Conservation (phyloP, 805 yeast genomes). For the Saccharomycopsis vini region DNA sequence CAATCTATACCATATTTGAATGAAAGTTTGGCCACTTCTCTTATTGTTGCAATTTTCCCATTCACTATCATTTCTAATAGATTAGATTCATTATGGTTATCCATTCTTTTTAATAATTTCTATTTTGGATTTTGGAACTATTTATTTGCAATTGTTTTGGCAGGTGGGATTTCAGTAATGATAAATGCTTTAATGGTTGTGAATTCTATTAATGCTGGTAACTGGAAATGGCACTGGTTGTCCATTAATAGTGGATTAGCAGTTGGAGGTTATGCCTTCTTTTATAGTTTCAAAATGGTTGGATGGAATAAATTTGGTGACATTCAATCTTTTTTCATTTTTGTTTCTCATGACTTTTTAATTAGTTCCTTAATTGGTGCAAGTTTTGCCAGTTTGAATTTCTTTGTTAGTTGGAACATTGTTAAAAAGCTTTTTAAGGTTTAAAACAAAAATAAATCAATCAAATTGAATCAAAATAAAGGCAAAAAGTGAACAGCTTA, state of each 20-base stretch:
- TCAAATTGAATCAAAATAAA: too few relatives aligned
- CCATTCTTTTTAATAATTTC: slow-evolving; percentile 21
- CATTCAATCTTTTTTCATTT: slow-evolving; percentile 21
- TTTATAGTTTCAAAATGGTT: slow-evolving; percentile 23
- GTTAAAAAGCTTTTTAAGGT: slow-evolving; percentile 1
- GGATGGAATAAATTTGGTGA: slow-evolving; percentile 25
- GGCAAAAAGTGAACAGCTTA: too few relatives aligned
- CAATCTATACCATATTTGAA: slow-evolving; percentile 21
- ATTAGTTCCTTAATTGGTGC: slow-evolving; percentile 22
- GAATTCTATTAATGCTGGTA: slow-evolving; percentile 23
- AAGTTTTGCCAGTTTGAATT: slow-evolving; percentile 10
- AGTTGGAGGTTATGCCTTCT: slow-evolving; percentile 23
- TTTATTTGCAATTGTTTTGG: slow-evolving; percentile 19
- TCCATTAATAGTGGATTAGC: slow-evolving; percentile 23
- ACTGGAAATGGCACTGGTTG: slow-evolving; percentile 28
- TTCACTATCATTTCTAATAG: slow-evolving; percentile 24
- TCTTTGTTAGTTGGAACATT: slow-evolving; percentile 7
- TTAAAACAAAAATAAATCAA: too few relatives aligned
- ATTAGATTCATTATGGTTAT: slow-evolving; percentile 15
- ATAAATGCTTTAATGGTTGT: slow-evolving; percentile 21
- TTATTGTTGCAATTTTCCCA: slow-evolving; percentile 26
- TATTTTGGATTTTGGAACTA: slow-evolving; percentile 20
- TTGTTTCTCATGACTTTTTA: slow-evolving; percentile 22
- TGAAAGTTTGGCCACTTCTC: slow-evolving; percentile 22
- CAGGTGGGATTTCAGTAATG: slow-evolving; percentile 16